phyloP scores from a whole-genome alignment of 2,329 filamentous ascomycete genomes.

The Cercospora sojina region DNA sequence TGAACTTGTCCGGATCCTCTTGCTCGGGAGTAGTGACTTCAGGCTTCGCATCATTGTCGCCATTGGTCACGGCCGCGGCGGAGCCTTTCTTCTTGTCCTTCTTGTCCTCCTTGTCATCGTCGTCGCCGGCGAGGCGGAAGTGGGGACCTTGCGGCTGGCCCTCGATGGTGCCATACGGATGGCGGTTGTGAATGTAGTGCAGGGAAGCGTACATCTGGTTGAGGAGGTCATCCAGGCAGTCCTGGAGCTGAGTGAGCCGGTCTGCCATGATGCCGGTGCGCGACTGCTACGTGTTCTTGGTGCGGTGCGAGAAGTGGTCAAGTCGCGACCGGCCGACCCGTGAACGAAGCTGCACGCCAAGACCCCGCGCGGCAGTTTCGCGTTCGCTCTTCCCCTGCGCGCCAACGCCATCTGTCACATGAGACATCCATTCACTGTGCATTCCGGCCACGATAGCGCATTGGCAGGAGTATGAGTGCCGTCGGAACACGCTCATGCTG shows the following conservation, averaged over 20 bases:
- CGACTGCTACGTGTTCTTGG: neutral
- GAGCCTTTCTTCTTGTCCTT: conserved; percentile 12
- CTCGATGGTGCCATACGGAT: conserved; percentile 44
- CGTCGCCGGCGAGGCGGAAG: conserved; percentile 17
- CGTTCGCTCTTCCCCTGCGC: neutral
- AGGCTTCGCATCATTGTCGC: conserved; percentile 11
- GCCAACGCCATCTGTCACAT: neutral
- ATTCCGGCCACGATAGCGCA: conserved; percentile 16
- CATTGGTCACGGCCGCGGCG: conserved; percentile 16
- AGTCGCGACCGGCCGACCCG: neutral
- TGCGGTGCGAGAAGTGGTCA: neutral
- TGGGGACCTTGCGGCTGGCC: conserved; percentile 40
- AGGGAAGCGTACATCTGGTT: conserved; percentile 51
- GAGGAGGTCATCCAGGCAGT: conserved; percentile 71
- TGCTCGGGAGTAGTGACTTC: conserved; percentile 54
- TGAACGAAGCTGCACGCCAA: conserved; percentile 1
- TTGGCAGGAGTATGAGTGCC: conserved; percentile 21
- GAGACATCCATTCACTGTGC: conserved; percentile 4
- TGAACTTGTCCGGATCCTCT: conserved; percentile 63
- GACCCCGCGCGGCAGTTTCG: conserved; percentile 1
- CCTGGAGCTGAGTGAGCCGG: conserved; percentile 77
- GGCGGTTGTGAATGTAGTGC: conserved; percentile 45
- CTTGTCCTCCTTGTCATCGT: conserved; percentile 11
- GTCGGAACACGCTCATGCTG: conserved; percentile 23
- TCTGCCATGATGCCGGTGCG: conserved; percentile 49